A percentile compares a stretch with the other conserved stretches of the same genome.
Conservation (phyloP, 140 eudicot genomes). For the Oenanthe javanica region DNA sequence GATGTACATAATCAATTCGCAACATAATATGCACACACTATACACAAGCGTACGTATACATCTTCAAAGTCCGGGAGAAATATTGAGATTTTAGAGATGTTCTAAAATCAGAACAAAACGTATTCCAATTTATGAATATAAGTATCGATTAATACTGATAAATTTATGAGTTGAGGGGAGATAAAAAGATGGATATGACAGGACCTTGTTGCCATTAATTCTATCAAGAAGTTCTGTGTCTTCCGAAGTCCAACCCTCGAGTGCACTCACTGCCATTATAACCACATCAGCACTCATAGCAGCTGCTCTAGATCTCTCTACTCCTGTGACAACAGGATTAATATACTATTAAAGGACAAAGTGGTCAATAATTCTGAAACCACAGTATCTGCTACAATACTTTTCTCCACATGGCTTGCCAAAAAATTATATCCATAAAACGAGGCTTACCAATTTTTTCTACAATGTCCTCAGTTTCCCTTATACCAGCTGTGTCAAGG, state of each 20-base stretch:
- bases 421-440: not conserved
- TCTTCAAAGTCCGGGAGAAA: not conserved
- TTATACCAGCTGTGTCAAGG: constrained; percentile 96
- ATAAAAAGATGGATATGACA: not conserved
- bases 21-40: not conserved
- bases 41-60: no score
- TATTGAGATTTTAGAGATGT: not conserved
- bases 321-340: constrained; percentile 38
- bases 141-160: not conserved
- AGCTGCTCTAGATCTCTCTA: constrained; percentile 91
- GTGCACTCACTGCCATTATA: constrained; percentile 76
- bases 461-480: constrained; percentile 85
- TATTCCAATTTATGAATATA: not conserved
- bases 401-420: not conserved
- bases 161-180: not conserved
- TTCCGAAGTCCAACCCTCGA: constrained; percentile 86
- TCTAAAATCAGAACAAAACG: not conserved
- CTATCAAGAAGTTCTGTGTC: constrained; percentile 66
- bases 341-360: not conserved
- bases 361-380: not conserved
- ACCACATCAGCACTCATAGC: constrained; percentile 87
- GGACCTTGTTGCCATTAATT: constrained; percentile 58
- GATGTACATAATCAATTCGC: not conserved
- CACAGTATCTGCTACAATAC: constrained; percentile 1
- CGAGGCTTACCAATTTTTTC: constrained; percentile 79